Conservation (phyloP, 306 rosid species). For the Corylus heterophylla region DNA sequence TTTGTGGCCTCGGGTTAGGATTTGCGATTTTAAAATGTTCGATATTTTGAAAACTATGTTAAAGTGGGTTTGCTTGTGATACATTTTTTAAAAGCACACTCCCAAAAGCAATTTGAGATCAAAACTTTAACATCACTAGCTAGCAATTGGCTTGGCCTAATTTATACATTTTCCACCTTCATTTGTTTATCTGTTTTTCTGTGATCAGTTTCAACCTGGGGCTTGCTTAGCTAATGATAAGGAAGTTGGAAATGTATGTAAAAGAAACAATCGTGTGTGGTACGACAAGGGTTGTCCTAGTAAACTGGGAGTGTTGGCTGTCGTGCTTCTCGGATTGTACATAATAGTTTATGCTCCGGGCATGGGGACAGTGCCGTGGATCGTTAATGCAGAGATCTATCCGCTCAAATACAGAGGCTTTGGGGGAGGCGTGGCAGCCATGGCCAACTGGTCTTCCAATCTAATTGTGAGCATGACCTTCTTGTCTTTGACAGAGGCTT, state of each 20-base stretch:
- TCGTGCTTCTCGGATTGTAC: conserved; percentile 61
- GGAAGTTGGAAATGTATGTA: conserved; percentile 34
- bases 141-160: too few species aligned
- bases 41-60: too few species aligned
- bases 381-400: conserved; percentile 79
- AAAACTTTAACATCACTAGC: too few species aligned
- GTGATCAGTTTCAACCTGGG: conserved; percentile 57
- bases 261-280: conserved; percentile 50
- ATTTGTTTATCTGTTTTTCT: background rate
- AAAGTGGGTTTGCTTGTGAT: too few species aligned
- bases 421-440: conserved; percentile 86
- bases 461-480: conserved; percentile 72
- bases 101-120: too few species aligned
- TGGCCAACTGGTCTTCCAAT: conserved; percentile 74
- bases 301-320: conserved; percentile 65
- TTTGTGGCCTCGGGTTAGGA: too few species aligned
- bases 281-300: conserved; percentile 76
- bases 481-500: conserved; percentile 50
- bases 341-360: conserved; percentile 74
- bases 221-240: conserved; percentile 65
- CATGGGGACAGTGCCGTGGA: conserved; percentile 85
- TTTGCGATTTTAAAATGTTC: too few species aligned
- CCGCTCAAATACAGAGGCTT: conserved; percentile 71
- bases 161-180: background rate
- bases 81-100: too few species aligned